Base-by-base conservation (phyloP, 345 rosid genomes). In the Tarenaya hassleriana region DNA sequence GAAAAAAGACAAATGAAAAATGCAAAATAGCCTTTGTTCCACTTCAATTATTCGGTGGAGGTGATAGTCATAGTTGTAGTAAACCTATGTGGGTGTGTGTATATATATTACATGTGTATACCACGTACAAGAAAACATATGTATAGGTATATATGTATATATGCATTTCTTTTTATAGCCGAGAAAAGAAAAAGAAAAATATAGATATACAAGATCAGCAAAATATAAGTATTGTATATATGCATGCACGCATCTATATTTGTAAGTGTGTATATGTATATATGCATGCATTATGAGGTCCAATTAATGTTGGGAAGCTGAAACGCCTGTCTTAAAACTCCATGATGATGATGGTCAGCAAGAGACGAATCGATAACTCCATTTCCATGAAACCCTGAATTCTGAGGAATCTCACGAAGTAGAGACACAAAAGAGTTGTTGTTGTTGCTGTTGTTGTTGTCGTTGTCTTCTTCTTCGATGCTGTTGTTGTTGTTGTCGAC, bases 331-430 rank as follows among this genome's bases (percentile, higher is more conserved):
- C 81, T 68, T 45, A 79, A 69, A 49, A 66, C 80, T 1, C 79
- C 81, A 20, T 80, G 81, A 16, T 77, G 73, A 8, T 70, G 59
- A 1, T 72, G 52, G 0, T 73, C 83, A 7, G 68, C 65, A 48
- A 80, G 47, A 9, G 72, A 32, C 19, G 63, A 64, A 52, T 65
- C 69, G 34, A 65, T 58, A 41, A 51, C 69, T 51, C 69, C 69
- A 24, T 68, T 73, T n/a, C 77, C 67, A 41, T 79, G 73, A 64
- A 73, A 70, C 20, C 69, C 61, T 8, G 81, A 55, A 57, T 50
- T 58, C 58, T 76, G 85, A 7, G 85, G 89, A 47, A 78, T 57
- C 53, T 76, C 85, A 42, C 74, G 71, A 13, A 82, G 77, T 67
- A 82, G 53, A 11, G 90, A 71, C 55, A 77, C 81, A 51, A 82